phyloP scores from a whole-genome alignment of 2,329 filamentous ascomycete species.

The Byssothecium circinans region DNA sequence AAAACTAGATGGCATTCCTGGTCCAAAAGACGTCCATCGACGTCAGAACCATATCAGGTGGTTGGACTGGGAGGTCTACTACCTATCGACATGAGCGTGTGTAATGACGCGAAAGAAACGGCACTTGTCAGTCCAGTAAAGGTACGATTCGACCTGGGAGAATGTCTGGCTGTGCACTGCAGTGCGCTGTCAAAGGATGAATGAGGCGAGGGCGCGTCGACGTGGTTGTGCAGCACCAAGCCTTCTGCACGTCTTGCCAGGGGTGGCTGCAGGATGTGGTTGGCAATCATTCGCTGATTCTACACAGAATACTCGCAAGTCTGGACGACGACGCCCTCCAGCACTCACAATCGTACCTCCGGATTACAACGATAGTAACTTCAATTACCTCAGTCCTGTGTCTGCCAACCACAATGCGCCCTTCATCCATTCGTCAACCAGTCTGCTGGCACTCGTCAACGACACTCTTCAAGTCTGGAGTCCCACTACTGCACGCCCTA shows the following conservation, averaged over 20 bases:
- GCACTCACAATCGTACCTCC: slow-evolving; percentile 34
- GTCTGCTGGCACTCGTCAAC: slow-evolving; percentile 46
- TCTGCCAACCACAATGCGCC: slow-evolving; percentile 33
- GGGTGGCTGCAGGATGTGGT: slow-evolving; percentile 32
- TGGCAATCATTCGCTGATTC: slow-evolving; percentile 36
- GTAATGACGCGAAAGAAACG: slow-evolving; percentile 14
- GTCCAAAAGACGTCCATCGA: slow-evolving; percentile 45
- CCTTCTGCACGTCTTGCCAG: slow-evolving; percentile 19
- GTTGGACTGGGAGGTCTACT: slow-evolving; percentile 45
- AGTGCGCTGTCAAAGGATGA: slow-evolving; percentile 34
- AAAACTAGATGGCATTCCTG: slow-evolving; percentile 50
- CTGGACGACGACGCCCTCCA: slow-evolving; percentile 30
- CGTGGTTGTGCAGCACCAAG: slow-evolving; percentile 35
- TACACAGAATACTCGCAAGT: slow-evolving; percentile 24
- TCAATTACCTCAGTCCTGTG: slow-evolving; percentile 25
- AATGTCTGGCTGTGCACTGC: slow-evolving; percentile 3
- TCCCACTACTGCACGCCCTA: slow-evolving; percentile 31
- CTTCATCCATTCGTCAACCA: slow-evolving; percentile 33
- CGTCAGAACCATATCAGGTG: slow-evolving; percentile 39
- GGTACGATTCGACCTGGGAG: slow-evolving; percentile 26
- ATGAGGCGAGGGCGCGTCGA: slow-evolving; percentile 29
- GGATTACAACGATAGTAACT: slow-evolving; percentile 19
- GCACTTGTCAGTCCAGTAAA: slow-evolving; percentile 21
- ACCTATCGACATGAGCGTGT: slow-evolving; percentile 35
- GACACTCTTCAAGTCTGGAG: slow-evolving; percentile 46